A percentile compares a stretch with the other conserved stretches of the same genome.
These are phyloP conservation scores for Mycosphaerelloides madeirae DNA, from an alignment of 2,329 filamentous ascomycete genomes.

Conservation along the genomic window DNA sequence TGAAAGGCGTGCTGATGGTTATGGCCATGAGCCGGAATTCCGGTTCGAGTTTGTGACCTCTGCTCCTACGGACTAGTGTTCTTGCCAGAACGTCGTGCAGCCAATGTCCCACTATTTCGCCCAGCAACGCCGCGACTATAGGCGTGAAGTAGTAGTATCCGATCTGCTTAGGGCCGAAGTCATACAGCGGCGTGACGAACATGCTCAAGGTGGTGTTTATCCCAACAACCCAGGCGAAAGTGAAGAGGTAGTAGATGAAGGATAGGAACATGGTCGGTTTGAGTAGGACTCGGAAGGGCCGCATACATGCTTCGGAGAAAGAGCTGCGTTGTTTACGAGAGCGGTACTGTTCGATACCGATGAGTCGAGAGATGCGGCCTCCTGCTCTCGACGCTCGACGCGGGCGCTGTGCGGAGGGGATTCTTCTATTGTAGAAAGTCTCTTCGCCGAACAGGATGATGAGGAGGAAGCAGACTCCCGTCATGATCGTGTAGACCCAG, in stretches of 20 bases:
- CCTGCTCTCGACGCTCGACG: conserved; percentile 3
- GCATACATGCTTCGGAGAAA: conserved; percentile 8
- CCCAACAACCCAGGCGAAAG: conserved; percentile 24
- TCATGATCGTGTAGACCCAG: conserved; percentile 10
- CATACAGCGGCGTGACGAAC: conserved; percentile 19
- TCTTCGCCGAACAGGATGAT: conserved; percentile 14
- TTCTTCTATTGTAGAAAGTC: conserved; percentile 9
- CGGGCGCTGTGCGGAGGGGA: conserved; percentile 6
- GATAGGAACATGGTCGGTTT: conserved; percentile 10
- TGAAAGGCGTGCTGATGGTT: conserved; percentile 6
- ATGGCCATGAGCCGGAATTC: conserved; percentile 12
- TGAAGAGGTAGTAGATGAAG: conserved; percentile 9
- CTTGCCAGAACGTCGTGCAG: conserved; percentile 26
- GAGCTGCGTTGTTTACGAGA: conserved; percentile 6
- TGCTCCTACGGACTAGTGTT: neutral
- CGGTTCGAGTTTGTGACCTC: conserved; percentile 4
- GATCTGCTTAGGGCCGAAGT: conserved; percentile 14
- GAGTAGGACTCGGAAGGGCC: conserved; percentile 5
- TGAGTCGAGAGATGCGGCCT: conserved; percentile 17
- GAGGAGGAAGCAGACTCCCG: conserved; percentile 4
- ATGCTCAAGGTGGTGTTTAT: conserved; percentile 23
- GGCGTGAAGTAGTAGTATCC: conserved; percentile 28
- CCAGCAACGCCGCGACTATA: conserved; percentile 23
- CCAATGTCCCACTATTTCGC: conserved; percentile 26
- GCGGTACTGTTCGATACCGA: conserved; percentile 13